A percentile compares a stretch with the other conserved stretches of the same genome.
Conservation (phyloP, 192 early-diverging fungal species). For the Coemansia sp. region DNA sequence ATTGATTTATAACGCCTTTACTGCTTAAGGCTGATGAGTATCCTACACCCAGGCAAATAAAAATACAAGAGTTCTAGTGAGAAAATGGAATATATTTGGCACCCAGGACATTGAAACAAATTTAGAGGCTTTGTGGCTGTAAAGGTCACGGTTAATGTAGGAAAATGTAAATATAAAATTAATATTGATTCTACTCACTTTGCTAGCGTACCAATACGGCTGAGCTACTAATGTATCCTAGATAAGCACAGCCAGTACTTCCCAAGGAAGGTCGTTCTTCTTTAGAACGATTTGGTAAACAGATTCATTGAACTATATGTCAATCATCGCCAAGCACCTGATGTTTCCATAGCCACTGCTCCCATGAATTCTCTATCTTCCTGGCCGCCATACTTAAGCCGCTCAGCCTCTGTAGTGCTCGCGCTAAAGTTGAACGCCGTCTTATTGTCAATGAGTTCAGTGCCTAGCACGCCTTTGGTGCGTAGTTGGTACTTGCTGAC, state of each 20-base stretch:
- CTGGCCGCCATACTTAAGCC: slow-evolving; percentile 75
- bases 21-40: too few relatives aligned
- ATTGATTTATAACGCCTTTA: too few relatives aligned
- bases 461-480: slow-evolving; percentile 63
- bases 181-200: slow-evolving; percentile 15
- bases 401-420: slow-evolving; percentile 65
- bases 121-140: background rate
- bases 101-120: too few relatives aligned
- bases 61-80: too few relatives aligned
- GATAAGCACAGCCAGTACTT: slow-evolving; percentile 65
- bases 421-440: slow-evolving; percentile 66
- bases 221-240: slow-evolving; percentile 62
- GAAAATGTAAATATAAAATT: background rate
- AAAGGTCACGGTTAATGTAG: background rate
- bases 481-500: slow-evolving; percentile 66
- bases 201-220: slow-evolving; percentile 73
- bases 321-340: slow-evolving; percentile 75
- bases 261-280: slow-evolving; percentile 62
- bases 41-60: too few relatives aligned
- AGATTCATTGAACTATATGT: slow-evolving; percentile 76
- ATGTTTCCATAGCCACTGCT: slow-evolving; percentile 64
- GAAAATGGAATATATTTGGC: too few relatives aligned
- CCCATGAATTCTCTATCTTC: slow-evolving; percentile 77
- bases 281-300: slow-evolving; percentile 82
- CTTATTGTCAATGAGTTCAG: slow-evolving; percentile 65